Conservation (phyloP, 164 flowering plant genomes). For the Protea cynaroides region DNA sequence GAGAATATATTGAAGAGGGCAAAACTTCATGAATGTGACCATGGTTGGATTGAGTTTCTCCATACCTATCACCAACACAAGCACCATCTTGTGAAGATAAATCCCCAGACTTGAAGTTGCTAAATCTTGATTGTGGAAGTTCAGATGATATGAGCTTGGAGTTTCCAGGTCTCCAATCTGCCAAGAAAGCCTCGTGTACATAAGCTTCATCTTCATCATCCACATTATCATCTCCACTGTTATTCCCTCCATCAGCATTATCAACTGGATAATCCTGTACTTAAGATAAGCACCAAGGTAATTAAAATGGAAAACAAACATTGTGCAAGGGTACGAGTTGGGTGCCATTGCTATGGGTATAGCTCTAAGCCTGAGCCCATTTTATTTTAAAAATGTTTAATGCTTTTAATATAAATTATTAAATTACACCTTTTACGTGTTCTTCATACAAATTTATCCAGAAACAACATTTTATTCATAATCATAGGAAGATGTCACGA, state of each 20-base stretch:
- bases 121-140: slow-evolving; percentile 12
- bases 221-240: slow-evolving; percentile 39
- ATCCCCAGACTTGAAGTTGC: slow-evolving; percentile 13
- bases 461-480: too few species aligned
- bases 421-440: too few species aligned
- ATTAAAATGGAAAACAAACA: not conserved
- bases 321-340: not conserved
- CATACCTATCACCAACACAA: slow-evolving; percentile 11
- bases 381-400: not conserved
- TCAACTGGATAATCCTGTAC: slow-evolving; percentile 48
- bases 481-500: not conserved
- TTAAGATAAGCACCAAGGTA: not conserved
- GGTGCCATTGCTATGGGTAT: not conserved
- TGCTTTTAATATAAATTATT: too few species aligned
- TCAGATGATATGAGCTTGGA: slow-evolving; percentile 19
- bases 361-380: not conserved
- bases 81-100: slow-evolving; percentile 11
- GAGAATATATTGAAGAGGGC: slow-evolving; percentile 16
- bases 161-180: slow-evolving; percentile 66
- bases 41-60: slow-evolving; percentile 14
- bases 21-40: slow-evolving; percentile 17
- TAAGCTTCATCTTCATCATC: slow-evolving; percentile 66
- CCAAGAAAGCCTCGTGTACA: slow-evolving; percentile 83
- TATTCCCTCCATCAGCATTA: slow-evolving; percentile 30
- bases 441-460: too few species aligned